Evolutionary conservation across 2,329 filamentous ascomycete genomes (phyloP), one percentile per base, ranked within the genome.

Genomic region (Fusarium sulawesiense): DNA sequence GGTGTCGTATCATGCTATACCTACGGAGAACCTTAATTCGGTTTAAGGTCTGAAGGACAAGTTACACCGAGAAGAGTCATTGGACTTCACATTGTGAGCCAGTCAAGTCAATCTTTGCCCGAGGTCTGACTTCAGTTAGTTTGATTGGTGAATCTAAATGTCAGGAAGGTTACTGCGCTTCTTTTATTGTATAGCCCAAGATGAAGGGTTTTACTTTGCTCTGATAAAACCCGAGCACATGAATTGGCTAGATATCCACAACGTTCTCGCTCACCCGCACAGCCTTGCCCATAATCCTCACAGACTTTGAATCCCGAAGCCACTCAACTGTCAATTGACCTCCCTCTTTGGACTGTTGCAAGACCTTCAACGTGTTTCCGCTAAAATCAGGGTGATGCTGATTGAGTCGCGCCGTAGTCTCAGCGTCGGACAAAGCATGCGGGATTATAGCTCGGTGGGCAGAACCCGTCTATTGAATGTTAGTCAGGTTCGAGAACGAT

Each of bases 391-490:
- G 45, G 2, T 64, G 61, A 7, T 65, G 1, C 11, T 64, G 13
- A 3, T 37, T 64, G 0, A 64, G 61, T 0, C 60, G 45, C 0
- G 45, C 40, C 3, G 13, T 50, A 0, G 61, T 65, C 0, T 51
- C 60, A 0, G 53, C 5, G 2, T 59, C 46, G 3, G 61, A 47
- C 2, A 64, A 4, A 11, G 30, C 46, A 13, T 64, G 61, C 0
- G 61, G 61, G 4, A 59, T 25, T 2, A 64, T 65, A 4, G 61
- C 61, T 5, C 61, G 61, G 4, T 64, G 61, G 2, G 61, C 60
- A 2, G 61, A 64, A 2, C 61, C 61, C 13, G 60, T 64, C 61
- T 58, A 18, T 4, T 8, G 1, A 1, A 1, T 13, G 9, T 64
- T 7, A 64, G 45, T 29, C 27, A 29, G 27, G 27, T 29, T 29